Evolutionary conservation across 495 filamentous ascomycete species (phyloP), one percentile per base, ranked within the genome.

Genomic region (Pseudoneurospora amorphoporcata): DNA sequence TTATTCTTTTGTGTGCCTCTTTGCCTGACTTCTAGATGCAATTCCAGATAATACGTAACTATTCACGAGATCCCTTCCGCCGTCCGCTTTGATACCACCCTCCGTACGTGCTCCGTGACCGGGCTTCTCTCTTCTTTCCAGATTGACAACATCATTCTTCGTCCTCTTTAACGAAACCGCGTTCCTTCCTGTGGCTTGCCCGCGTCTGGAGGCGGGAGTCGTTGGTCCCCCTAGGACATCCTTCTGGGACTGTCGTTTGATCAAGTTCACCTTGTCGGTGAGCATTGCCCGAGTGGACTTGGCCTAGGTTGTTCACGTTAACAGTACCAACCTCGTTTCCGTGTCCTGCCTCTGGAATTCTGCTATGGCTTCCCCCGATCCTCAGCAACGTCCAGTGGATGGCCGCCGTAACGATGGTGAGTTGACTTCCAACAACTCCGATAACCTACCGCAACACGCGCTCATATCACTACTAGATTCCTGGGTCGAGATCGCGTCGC

Each of bases 401-500:
- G 69, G 32, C 8, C 76, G 71, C 70, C 75, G 76, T 29, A 77
- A 82, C 73, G 75, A 84, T 39, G 81, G 81, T 83, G 73, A 81
- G 78, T 77, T 69, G 38, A 40, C 39, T 6, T 41, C 39, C 35
- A 37, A 14, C 61, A 32, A 17, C 19, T 43, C 4, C 5, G 17
- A 39, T 19, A 19, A n/a, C 53, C 41, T 58, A 39, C 35, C 41
- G 45, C n/a, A 72, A 32, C 74, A 74, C 43, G 69, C 73, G 68
- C 72, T 76, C 79, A 86, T 78, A 86, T 84, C 61, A 76, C 47
- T 14, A 42, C 78, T 88, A 94, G 95, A 98, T 82, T 98, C 95
- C 2, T 99, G 95, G 95, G 90, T 99, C 78, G 95, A 99, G 80
- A 89, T 99, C 71, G 87, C 92, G 65, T 98, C 95, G 3, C 93